Evolutionary conservation across 306 rosid species (phyloP).

Genomic region (Vicia villosa): DNA sequence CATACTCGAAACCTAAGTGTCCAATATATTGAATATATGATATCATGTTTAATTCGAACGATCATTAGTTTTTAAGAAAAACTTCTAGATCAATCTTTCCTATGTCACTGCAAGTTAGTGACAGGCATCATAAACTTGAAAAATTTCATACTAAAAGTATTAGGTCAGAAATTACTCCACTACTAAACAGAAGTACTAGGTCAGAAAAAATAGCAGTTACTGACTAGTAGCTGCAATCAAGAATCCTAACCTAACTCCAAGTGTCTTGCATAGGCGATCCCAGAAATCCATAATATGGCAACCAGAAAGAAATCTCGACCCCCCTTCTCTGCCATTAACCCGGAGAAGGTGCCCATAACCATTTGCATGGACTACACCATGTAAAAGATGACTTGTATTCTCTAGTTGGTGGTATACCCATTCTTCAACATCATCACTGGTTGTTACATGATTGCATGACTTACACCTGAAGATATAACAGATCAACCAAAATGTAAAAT

Average conservation of each 20-base stretch:
- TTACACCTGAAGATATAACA: conserved; percentile 70
- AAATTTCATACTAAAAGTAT: conserved; percentile 1
- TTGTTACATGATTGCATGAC: conserved; percentile 88
- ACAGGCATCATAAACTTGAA: conserved; percentile 4
- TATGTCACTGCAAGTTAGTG: background rate
- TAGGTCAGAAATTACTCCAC: conserved; percentile 21
- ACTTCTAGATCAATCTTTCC: conserved; percentile 8
- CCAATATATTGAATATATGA: background rate
- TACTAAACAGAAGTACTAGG: background rate
- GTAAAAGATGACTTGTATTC: conserved; percentile 85
- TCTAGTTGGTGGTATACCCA: conserved; percentile 93
- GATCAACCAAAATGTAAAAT: conserved; percentile 29
- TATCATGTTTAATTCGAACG: conserved; percentile 10
- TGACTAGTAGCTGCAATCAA: conserved; percentile 4
- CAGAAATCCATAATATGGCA: conserved; percentile 90
- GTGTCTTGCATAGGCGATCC: conserved; percentile 88
- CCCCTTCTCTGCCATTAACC: conserved; percentile 97
- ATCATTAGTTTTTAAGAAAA: conserved; percentile 8
- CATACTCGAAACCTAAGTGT: conserved; percentile 10
- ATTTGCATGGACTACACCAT: conserved; percentile 92
- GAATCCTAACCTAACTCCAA: conserved; percentile 76
- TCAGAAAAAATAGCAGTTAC: background rate
- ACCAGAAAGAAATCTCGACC: conserved; percentile 84
- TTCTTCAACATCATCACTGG: conserved; percentile 83
- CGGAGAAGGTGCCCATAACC: conserved; percentile 97